Evolutionary conservation across 23 red algal species (phyloP), one percentile per base, ranked within the genome.

Genomic region (Gracilaria domingensis): DNA sequence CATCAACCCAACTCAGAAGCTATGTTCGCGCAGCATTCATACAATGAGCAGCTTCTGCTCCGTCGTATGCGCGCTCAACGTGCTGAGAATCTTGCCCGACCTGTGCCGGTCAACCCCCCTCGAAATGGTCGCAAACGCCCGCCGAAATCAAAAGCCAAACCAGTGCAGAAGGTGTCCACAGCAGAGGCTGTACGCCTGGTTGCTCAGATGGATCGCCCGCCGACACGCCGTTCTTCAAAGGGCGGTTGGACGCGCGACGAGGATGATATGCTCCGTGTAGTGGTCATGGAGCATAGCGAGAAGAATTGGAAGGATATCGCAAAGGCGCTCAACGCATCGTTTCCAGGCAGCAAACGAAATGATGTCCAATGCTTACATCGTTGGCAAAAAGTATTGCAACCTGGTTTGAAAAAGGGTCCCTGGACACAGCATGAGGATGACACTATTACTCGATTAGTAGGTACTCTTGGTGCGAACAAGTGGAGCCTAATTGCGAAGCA

Each of bases 311-410:
- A 95, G 79, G 58, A 80, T 24, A 95, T 98, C 20, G 88, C 96
- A 33, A 92, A 87, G 50, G 80, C 81, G 17, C 69, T 98, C 44
- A 77, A 78, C 64, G 79, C 78, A 32, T 75, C 62, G 6, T 83
- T 84, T 77, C 89, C 78, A 16, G 89, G 89, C 37, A 84, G 89
- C 53, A 84, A 54, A 7, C 66, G 96, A 16, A 91, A 83, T 40
- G 96, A 98, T 78, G 88, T 92, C 26, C 96, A 98, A 71, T 98
- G 96, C 51, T 51, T 98, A 42, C 96, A 98, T 84, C 96, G 96
- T 24, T 98, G 96, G 96, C 88, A 95, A 35, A 98, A 95, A 73
- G 96, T 98, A 1, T 38, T 98, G 45, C 82, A 91, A 56, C 96
- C 96, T 12, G 93, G 88, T 30, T 54, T 98, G 40, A 90, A 94